These are phyloP conservation scores for Aureobasidium sp. DNA, from an alignment of 2,329 filamentous ascomycete species.

Conservation along the genomic window DNA sequence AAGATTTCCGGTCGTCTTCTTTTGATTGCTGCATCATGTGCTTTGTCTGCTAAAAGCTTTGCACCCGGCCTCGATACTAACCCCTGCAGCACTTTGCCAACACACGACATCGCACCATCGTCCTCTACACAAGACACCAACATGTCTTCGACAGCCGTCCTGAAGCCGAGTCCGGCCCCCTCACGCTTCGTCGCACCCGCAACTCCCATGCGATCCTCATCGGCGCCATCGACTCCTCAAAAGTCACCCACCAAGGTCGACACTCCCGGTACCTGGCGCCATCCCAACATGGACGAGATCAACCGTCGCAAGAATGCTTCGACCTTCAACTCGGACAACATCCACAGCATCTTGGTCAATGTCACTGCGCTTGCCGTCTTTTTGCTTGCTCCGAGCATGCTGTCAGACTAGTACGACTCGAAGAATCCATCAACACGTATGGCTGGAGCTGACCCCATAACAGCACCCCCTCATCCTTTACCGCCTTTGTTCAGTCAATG, in stretches of 20 bases:
- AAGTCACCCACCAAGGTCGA: constrained; percentile 7
- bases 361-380: constrained; percentile 46
- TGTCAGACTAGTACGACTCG: constrained; percentile 16
- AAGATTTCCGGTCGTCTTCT: no score
- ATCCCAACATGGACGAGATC: constrained; percentile 84
- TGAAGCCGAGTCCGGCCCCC: constrained; percentile 9
- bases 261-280: constrained; percentile 69
- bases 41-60: background rate
- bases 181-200: constrained; percentile 20
- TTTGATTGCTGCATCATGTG: background rate
- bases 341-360: constrained; percentile 65
- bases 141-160: constrained; percentile 25
- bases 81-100: constrained; percentile 8
- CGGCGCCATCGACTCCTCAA: constrained; percentile 2
- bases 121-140: background rate
- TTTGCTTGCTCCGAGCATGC: constrained; percentile 36
- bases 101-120: background rate
- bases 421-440: background rate
- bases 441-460: constrained; percentile 20
- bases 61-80: background rate
- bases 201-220: constrained; percentile 19
- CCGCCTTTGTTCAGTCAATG: constrained; percentile 19
- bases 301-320: constrained; percentile 69
- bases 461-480: constrained; percentile 25
- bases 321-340: constrained; percentile 71